Conservation (phyloP, 78 protist species). For the Cavenderia fasciculata region DNA sequence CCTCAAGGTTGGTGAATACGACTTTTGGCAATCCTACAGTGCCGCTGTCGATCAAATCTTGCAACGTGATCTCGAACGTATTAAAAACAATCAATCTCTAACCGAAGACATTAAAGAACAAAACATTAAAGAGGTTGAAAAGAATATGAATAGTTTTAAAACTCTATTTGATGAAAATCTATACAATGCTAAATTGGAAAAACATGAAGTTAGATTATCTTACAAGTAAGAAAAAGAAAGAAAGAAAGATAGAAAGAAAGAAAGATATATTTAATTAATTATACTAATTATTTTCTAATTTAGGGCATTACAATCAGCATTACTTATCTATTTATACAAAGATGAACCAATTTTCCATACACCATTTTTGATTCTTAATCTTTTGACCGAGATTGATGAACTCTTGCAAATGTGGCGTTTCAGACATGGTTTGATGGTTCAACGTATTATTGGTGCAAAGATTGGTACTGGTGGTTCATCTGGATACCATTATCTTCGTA, state of each 20-base stretch:
- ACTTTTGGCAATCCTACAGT: slow-evolving; percentile 73
- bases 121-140: slow-evolving; percentile 40
- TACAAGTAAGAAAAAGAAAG: slow-evolving; percentile 71
- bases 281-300: not conserved
- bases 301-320: slow-evolving; percentile 80
- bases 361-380: slow-evolving; percentile 50
- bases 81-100: not conserved
- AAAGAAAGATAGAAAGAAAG: not conserved
- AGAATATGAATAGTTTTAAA: slow-evolving; percentile 49
- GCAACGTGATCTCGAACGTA: slow-evolving; percentile 26
- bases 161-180: slow-evolving; percentile 54
- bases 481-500: slow-evolving; percentile 86
- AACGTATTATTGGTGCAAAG: slow-evolving; percentile 87
- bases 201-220: slow-evolving; percentile 79
- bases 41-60: slow-evolving; percentile 58
- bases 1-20: slow-evolving; percentile 27
- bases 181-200: slow-evolving; percentile 50
- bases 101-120: slow-evolving; percentile 54
- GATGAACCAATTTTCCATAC: slow-evolving; percentile 76
- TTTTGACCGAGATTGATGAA: slow-evolving; percentile 83
- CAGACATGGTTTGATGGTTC: slow-evolving; percentile 87
- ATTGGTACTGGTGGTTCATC: slow-evolving; percentile 89
- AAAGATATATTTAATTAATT: not conserved
- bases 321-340: slow-evolving; percentile 72
- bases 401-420: slow-evolving; percentile 80